A percentile compares a stretch with the other conserved stretches of the same genome.
Conservation (phyloP, 1,284 basidiomycete species). For the Hypsizygus ulmarius region DNA sequence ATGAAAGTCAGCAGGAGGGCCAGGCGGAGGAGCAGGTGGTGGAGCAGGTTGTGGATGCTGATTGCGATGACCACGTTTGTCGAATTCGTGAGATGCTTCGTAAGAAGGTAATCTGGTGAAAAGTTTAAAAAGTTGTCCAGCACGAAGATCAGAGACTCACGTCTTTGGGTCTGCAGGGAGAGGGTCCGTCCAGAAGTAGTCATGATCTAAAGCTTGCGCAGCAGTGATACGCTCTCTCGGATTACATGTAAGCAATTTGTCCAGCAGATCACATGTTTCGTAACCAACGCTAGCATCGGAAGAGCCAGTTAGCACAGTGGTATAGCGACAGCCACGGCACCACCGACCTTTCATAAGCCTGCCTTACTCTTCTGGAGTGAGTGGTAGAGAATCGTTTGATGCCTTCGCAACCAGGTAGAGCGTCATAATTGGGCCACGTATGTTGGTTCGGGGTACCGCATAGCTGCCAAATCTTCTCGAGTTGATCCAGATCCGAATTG, state of each 20-base stretch:
- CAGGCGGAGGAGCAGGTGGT: constrained; percentile 11
- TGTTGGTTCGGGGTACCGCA: constrained; percentile 85
- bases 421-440: constrained; percentile 80
- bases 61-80: constrained; percentile 68
- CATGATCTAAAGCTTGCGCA: constrained; percentile 80
- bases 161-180: constrained; percentile 80
- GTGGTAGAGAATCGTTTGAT: constrained; percentile 55
- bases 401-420: constrained; percentile 79
- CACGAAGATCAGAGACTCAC: constrained; percentile 41
- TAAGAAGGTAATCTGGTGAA: constrained; percentile 64
- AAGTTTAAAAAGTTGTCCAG: constrained; percentile 11
- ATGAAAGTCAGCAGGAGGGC: constrained; percentile 14
- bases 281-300: constrained; percentile 45
- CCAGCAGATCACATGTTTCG: constrained; percentile 88
- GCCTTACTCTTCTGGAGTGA: constrained; percentile 52
- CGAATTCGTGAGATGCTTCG: constrained; percentile 82
- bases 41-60: constrained; percentile 25
- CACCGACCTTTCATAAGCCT: constrained; percentile 57
- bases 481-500: constrained; percentile 85
- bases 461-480: constrained; percentile 86
- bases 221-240: constrained; percentile 92
- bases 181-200: constrained; percentile 91
- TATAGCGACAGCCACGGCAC: background rate
- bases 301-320: constrained; percentile 11
- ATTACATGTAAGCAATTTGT: constrained; percentile 89